Base-by-base conservation (phyloP, 2,329 filamentous ascomycete genomes). In the Aurifilum marmelostoma region DNA sequence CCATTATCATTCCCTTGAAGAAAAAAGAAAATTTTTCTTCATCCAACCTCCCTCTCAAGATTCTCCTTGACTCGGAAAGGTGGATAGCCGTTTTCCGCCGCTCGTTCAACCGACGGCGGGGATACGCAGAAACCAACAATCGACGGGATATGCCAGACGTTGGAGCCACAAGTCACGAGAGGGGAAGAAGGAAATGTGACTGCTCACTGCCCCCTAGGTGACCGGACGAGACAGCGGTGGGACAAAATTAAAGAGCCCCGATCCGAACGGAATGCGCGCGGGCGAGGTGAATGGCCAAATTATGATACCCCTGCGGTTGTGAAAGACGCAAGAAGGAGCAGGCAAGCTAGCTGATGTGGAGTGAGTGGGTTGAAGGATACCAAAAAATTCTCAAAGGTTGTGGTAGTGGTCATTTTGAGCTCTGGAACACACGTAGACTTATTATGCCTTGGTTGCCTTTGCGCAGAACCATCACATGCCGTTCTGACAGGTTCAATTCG, bases 261-360 rank as follows among this genome's bases (percentile, higher is more conserved):
- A 59, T 58, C 54, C 37, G 14, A 37, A 37, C 6, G 21, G 18
- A 63, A 41, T 39, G 52, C 54, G 64, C 54, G 65, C 41, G 65
- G 54, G 54, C 54, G 54, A 60, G 56, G 56, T 66, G 54, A 50
- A 50, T 24, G 39, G 24, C 14, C 34, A 32, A 59, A n/a, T 34
- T 60, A 24, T 52, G 65, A 66, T 66, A 66, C 65, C 65, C 54
- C 65, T 66, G 65, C 54, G 54, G 61, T 32, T 43, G 43, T 47
- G 41, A 50, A 63, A 47, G 61, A 63, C 61, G 41, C 41, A 47
- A 63, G 39, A 37, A 61, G 65, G 39, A 64, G 29, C 18, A 37
- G 43, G 54, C 54, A 47, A 52, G 37, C 56, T 43, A 50, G 41
- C 11, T 52, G 56, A 59, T 61, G 65, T 34, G 27, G 39, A 61